These are phyloP conservation scores for Aspergillus kassunensis DNA, from an alignment of 495 filamentous ascomycete species.

Conservation along the genomic window DNA sequence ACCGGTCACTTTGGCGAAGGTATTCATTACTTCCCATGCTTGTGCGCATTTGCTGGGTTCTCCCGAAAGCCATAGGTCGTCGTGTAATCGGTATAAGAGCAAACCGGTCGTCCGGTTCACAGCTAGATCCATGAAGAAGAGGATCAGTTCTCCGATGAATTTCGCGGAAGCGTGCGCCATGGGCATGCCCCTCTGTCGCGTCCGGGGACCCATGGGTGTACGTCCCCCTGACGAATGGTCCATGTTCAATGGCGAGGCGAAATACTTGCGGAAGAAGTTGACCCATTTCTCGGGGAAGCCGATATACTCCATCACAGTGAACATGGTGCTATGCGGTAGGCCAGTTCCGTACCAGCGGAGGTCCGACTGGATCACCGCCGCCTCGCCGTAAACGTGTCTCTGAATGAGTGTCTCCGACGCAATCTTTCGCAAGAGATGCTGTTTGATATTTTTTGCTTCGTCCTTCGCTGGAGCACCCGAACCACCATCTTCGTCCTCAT, in stretches of 20 bases:
- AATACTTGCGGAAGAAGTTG: constrained; percentile 52
- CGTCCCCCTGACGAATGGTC: constrained; percentile 30
- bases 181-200: constrained; percentile 47
- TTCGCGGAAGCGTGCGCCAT: constrained; percentile 51
- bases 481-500: constrained; percentile 13
- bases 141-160: constrained; percentile 48
- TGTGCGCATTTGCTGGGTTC: constrained; percentile 44
- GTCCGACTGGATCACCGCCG: constrained; percentile 52
- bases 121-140: constrained; percentile 58
- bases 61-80: constrained; percentile 58
- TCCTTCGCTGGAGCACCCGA: constrained; percentile 20
- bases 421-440: constrained; percentile 52
- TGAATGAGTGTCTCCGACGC: constrained; percentile 53
- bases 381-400: constrained; percentile 44
- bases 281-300: constrained; percentile 51
- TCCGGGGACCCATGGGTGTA: constrained; percentile 28
- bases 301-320: constrained; percentile 47
- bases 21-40: constrained; percentile 50
- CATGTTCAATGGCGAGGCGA: constrained; percentile 50
- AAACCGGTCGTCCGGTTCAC: constrained; percentile 51
- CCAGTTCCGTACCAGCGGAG: constrained; percentile 48
- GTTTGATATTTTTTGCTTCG: constrained; percentile 45
- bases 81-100: constrained; percentile 52
- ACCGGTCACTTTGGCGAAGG: constrained; percentile 47
- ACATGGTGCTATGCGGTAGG: constrained; percentile 53